Evolutionary conservation across 495 filamentous ascomycete species (phyloP).

Genomic region (Aspergillus ellipticus): DNA sequence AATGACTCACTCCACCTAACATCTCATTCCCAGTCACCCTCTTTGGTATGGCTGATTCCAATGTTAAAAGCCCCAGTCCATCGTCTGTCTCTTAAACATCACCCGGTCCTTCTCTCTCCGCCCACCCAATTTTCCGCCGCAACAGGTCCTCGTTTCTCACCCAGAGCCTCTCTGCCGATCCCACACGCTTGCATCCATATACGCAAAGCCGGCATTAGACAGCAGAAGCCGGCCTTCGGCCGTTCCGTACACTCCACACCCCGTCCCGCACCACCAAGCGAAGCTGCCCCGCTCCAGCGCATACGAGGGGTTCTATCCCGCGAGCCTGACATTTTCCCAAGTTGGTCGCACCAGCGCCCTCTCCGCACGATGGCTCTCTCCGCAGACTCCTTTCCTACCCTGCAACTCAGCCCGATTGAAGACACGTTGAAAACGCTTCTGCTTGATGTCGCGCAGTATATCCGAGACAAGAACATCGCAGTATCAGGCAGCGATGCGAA

Average conservation of each 20-base stretch:
- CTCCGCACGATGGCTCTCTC: constrained; percentile 21
- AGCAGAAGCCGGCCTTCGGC: constrained; percentile 27
- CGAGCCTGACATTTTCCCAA: no score
- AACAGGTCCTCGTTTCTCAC: neutral
- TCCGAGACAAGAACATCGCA: constrained; percentile 49
- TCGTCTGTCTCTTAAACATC: neutral
- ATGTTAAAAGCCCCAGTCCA: constrained; percentile 2
- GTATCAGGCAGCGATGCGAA: constrained; percentile 31
- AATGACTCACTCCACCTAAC: neutral
- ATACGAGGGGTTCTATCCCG: no score
- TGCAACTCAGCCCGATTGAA: constrained; percentile 65
- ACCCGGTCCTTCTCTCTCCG: constrained; percentile 2
- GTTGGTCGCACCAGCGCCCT: constrained; percentile 12
- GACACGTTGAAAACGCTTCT: constrained; percentile 64
- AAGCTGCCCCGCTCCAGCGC: no score
- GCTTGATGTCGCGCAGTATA: constrained; percentile 68
- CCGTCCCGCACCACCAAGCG: no score
- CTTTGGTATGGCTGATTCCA: constrained; percentile 7
- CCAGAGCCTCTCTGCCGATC: neutral
- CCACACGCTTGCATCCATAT: neutral
- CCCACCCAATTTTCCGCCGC: constrained; percentile 4
- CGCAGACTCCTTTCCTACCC: constrained; percentile 27
- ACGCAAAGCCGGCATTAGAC: neutral
- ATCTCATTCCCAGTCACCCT: constrained; percentile 13
- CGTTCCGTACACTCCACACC: constrained; percentile 16